A percentile compares a stretch with the other conserved stretches of the same genome.
Conservation (phyloP, 306 rosid species). For the Trifolium subterraneum region DNA sequence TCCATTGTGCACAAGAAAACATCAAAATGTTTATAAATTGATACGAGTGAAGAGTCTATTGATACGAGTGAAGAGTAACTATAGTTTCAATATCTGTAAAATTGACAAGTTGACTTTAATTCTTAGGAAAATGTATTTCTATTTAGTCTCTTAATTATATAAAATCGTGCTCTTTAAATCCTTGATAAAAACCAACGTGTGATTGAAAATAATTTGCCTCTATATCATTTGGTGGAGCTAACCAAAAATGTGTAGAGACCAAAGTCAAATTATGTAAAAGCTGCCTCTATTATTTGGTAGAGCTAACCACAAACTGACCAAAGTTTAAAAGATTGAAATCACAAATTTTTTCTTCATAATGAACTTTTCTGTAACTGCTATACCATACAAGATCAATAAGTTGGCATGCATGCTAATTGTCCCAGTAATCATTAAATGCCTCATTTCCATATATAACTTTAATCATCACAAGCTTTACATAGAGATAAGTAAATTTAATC, state of each 20-base stretch:
- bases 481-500: slow-evolving; percentile 31
- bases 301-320: background rate
- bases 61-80: background rate
- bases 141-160: background rate
- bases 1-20: background rate
- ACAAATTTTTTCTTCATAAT: background rate
- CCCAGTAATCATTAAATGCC: slow-evolving; percentile 15
- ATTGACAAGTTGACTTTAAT: background rate
- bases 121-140: background rate
- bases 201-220: background rate
- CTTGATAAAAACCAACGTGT: background rate
- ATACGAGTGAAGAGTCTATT: background rate
- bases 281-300: too few species aligned
- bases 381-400: slow-evolving; percentile 10
- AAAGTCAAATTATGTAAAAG: too few species aligned
- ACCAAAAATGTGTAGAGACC: too few species aligned
- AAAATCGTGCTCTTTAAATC: background rate
- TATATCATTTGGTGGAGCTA: too few species aligned
- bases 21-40: background rate
- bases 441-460: slow-evolving; percentile 25
- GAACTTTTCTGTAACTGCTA: background rate
- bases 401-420: slow-evolving; percentile 19
- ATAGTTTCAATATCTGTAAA: background rate
- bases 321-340: background rate
- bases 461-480: slow-evolving; percentile 40